Evolutionary conservation across 768 basidiomycete species (phyloP).

Genomic region (Boletus rufocinnamomeus): DNA sequence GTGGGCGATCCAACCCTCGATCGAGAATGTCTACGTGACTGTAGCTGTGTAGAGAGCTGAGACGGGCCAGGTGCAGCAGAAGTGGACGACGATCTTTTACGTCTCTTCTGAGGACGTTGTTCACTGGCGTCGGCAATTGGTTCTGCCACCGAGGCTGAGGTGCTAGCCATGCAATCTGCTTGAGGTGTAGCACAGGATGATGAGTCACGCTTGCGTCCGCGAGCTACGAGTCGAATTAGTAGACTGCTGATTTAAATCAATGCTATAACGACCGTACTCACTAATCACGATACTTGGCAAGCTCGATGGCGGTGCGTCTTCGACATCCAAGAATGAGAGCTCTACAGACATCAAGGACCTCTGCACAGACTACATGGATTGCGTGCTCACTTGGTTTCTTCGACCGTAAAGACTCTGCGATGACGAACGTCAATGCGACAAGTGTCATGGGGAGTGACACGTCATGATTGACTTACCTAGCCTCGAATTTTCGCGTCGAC

Average conservation of each 20-base stretch:
- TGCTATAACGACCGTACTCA: slow-evolving; percentile 9
- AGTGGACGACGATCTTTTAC: slow-evolving; percentile 24
- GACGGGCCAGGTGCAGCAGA: slow-evolving; percentile 14
- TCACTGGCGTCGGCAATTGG: not conserved
- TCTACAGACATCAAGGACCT: slow-evolving; percentile 11
- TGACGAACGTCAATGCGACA: slow-evolving; percentile 13
- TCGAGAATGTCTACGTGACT: slow-evolving; percentile 18
- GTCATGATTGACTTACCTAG: slow-evolving; percentile 22
- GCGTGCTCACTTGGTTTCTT: slow-evolving; percentile 20
- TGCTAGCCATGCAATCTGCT: not conserved
- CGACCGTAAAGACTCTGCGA: slow-evolving; percentile 16
- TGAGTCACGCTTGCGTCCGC: slow-evolving; percentile 22
- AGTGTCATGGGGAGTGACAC: not conserved
- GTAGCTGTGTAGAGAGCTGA: slow-evolving; percentile 11
- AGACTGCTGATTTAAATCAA: not conserved
- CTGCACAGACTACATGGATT: not conserved
- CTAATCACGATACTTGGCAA: slow-evolving; percentile 9
- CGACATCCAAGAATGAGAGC: slow-evolving; percentile 7
- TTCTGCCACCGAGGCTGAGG: slow-evolving; percentile 2
- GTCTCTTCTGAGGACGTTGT: slow-evolving; percentile 24
- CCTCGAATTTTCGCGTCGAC: slow-evolving; percentile 11
- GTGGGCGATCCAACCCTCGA: slow-evolving; percentile 21
- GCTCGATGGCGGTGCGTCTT: slow-evolving; percentile 8
- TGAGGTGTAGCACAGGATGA: slow-evolving; percentile 1
- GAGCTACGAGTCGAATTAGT: slow-evolving; percentile 14